Evolutionary conservation across 2,329 filamentous ascomycete species (phyloP), one percentile per base, ranked within the genome.

Genomic region (Torrubiellomyces zombiae): DNA sequence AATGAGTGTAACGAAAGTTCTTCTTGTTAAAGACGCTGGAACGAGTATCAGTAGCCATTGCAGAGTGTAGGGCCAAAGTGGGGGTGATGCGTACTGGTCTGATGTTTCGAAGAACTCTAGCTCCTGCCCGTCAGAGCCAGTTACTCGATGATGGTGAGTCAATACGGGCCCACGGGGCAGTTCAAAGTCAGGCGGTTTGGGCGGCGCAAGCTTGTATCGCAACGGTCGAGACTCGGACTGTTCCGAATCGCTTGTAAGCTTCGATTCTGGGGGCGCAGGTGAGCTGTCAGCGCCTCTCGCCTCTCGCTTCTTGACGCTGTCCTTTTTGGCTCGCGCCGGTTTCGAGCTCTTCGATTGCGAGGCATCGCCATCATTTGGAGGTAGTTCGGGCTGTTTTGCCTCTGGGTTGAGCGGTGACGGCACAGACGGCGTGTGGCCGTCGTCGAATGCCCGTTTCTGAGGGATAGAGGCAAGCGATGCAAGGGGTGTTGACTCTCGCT

Each of bases 1-100:
- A 91, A 39, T 85, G 79, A 16, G 75, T 78, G 47, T 95, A 95
- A 31, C 82, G 77, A 47, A 86, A 95, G 28, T 75, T 68, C 40
- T 70, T 73, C 38, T 74, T 73, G 35, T 75, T 75, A 29, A 58
- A 66, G 10, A 70, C 65, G 42, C 66, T 68, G 21, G n/a, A n/a
- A n/a, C n/a, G n/a, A 11, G 8, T 3, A 21, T 5, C 7, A 7
- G 11, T 28, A 37, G 32, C 27, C 14, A 23, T 20, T 7, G 12
- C 33, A 26, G 17, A 17, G 10, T 4, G 12, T 23, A 16, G 18
- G 8, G 16, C 11, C 18, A 18, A 16, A 20, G 6, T 13, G 9
- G 14, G 7, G 13, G 7, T 15, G 22, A 15, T 23, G 50, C 67
- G 46, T 48, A 74, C 69, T 75, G 69, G 30, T 76, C 71, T 2